Percentiles rank a stretch among this genome's conserved stretches.
Evolutionary conservation across 106 monocot species (phyloP).

Genomic region (Xerophyta viscosa): DNA sequence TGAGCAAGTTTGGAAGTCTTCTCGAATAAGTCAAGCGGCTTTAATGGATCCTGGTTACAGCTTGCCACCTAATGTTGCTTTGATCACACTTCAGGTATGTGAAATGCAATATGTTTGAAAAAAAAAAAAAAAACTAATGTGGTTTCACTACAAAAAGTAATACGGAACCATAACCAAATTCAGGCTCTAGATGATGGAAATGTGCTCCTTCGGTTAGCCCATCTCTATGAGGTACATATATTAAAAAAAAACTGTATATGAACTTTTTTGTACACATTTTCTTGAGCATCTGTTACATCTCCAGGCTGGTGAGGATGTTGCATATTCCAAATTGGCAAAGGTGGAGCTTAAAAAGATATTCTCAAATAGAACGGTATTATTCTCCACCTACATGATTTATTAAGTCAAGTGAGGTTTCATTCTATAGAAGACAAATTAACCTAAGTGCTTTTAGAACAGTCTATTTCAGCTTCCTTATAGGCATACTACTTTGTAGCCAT

Average conservation of each 20-base stretch:
- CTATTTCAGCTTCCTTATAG: too few relatives aligned
- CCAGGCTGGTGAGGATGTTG: conserved; percentile 61
- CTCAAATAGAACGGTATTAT: conserved; percentile 30
- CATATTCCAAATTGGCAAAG: conserved; percentile 48
- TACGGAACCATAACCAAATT: too few relatives aligned
- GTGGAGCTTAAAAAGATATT: conserved; percentile 69
- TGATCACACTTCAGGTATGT: conserved; percentile 71
- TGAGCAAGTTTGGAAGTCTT: conserved; percentile 53
- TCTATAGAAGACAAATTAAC: too few relatives aligned
- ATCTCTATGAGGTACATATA: conserved; percentile 65
- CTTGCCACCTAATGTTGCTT: conserved; percentile 76
- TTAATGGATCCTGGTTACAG: conserved; percentile 46
- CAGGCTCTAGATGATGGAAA: conserved; percentile 69
- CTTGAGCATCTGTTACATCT: background rate
- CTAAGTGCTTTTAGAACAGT: too few relatives aligned
- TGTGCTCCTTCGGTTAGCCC: conserved; percentile 64
- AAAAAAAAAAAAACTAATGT: too few relatives aligned
- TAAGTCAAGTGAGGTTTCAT: too few relatives aligned
- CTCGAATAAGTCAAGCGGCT: conserved; percentile 23
- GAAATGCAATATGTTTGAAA: too few relatives aligned
- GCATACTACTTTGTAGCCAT: too few relatives aligned
- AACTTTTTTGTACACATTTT: background rate
- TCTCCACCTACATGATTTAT: too few relatives aligned
- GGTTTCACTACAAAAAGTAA: too few relatives aligned
- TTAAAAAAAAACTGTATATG: background rate